Evolutionary conservation across 78 protist genomes (phyloP), one percentile per base, ranked within the genome.

Genomic region (Emiliania huxleyi): DNA sequence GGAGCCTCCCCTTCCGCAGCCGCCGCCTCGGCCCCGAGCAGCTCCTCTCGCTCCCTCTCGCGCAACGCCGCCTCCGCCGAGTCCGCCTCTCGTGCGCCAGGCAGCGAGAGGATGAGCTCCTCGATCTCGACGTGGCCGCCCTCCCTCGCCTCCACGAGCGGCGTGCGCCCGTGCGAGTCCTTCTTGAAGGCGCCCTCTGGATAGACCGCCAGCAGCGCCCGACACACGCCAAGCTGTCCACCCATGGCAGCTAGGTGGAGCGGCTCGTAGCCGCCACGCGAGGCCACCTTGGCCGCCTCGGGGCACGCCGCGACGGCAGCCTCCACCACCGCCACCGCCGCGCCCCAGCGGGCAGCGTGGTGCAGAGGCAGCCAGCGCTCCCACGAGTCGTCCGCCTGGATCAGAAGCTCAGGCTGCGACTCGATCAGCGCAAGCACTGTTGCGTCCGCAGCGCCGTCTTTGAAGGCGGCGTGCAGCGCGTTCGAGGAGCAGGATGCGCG

Each of bases 371-470:
- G 43, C 85, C 85, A 77, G 48, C 85, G 46, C 12, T 77, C 85
- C 85, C 85, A 77, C 48, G 85, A 77, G 85, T 40, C 85, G 85
- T 77, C 85, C 81, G 11, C 81, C 81, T 29, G n/a, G 40, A 33
- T 19, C n/a, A 71, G 81, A 19, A 35, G 42, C 42, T 4, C 1
- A 19, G 81, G 81, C 81, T 29, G 18, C 33, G 35, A 1, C 12
- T 4, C 15, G 81, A 71, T 35, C 40, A 71, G 81, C n/a, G n/a
- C n/a, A 8, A 71, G 81, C 45, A 19, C 40, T 40, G 11, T 21
- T 3, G 8, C 73, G 22, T 21, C 22, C 11, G 23, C 4, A 3
- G 73, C 22, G n/a, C 11, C n/a, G 73, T 62, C 73, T 1, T 15
- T 3, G 38, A 62, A 26, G 38, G 22, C n/a, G n/a, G 12, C 33